A percentile compares a stretch with the other conserved stretches of the same genome.
These are phyloP conservation scores for Rehmannia glutinosa DNA, from an alignment of 257 asterid genomes.

Conservation along the genomic window DNA sequence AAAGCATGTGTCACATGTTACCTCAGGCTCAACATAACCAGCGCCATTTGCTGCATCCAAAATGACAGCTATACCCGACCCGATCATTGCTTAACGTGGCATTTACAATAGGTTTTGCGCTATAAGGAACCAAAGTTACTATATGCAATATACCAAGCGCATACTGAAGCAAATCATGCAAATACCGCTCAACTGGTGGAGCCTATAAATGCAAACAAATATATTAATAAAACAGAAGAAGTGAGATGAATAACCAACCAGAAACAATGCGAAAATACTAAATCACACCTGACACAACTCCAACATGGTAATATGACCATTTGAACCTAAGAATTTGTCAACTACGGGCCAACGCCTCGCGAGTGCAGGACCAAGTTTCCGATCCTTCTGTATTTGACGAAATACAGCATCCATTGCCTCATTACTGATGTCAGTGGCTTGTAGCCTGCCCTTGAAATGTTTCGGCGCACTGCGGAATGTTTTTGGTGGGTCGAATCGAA, in stretches of 20 bases:
- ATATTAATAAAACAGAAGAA: conserved; percentile 7
- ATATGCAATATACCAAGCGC: conserved; percentile 92
- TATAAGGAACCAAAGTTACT: conserved; percentile 75
- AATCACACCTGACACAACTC: conserved; percentile 88
- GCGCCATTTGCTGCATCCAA: conserved; percentile 96
- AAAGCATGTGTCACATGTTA: conserved; percentile 16
- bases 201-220: conserved; percentile 50
- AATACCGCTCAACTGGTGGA: conserved; percentile 95
- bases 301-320: conserved; percentile 92
- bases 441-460: conserved; percentile 73
- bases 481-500: conserved; percentile 79
- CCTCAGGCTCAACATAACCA: conserved; percentile 97
- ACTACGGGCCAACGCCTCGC: conserved; percentile 92
- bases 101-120: conserved; percentile 81
- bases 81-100: conserved; percentile 93
- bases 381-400: conserved; percentile 90
- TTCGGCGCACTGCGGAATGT: conserved; percentile 78
- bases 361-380: conserved; percentile 85
- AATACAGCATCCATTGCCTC: conserved; percentile 91
- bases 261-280: neutral
- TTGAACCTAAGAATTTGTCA: conserved; percentile 68
- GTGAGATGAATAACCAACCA: neutral
- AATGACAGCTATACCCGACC: conserved; percentile 90
- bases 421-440: conserved; percentile 94
- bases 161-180: conserved; percentile 91